Base-by-base conservation (phyloP, 257 asterid genomes). In the Orobanche coerulescens region DNA sequence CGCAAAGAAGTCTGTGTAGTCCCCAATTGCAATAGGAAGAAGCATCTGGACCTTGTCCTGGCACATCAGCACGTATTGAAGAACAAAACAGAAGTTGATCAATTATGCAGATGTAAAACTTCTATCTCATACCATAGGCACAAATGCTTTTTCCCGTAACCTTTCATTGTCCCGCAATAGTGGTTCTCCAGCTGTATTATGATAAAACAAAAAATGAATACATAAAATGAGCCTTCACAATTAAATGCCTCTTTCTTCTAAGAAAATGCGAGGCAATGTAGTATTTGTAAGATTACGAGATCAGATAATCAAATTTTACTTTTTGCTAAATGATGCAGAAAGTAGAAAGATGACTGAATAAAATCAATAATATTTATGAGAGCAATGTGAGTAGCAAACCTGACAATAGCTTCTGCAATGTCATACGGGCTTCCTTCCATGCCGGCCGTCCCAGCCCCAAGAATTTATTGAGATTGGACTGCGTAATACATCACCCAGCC, bases 361-460 rank as follows among this genome's bases (percentile, higher is more conserved):
- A 14, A 54, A 61, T 43, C 48, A 13, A 50, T 18, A 28, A 0
- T 22, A 33, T 13, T 28, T 9, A 40, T 1, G 15, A 46, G 26
- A 24, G 54, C 50, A 40, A 53, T 28, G 26, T 25, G 61, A 63
- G 26, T 53, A 62, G 58, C 56, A 2, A 51, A 88, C 99, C 97
- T 61, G 97, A 89, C 68, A 93, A 71, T 58, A 93, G 80, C 85
- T 79, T 93, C 72, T 86, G 97, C 68, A 93, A 69, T 25, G 94
- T 81, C 5, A 76, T 23, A 48, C 99, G 95, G 69, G 97, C 97
- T 80, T 93, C 99, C 74, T 79, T 93, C 99, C 96, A 93, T 33
- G 97, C 95, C n/a, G 92, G 84, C 30, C 85, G 80, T 4, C 99
- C 96, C 86, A 86, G 58, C 65, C 60, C 92, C 88, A 86, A 63